Evolutionary conservation across 1,284 basidiomycete genomes (phyloP).

Genomic region (Xerocomus minutiporus): DNA sequence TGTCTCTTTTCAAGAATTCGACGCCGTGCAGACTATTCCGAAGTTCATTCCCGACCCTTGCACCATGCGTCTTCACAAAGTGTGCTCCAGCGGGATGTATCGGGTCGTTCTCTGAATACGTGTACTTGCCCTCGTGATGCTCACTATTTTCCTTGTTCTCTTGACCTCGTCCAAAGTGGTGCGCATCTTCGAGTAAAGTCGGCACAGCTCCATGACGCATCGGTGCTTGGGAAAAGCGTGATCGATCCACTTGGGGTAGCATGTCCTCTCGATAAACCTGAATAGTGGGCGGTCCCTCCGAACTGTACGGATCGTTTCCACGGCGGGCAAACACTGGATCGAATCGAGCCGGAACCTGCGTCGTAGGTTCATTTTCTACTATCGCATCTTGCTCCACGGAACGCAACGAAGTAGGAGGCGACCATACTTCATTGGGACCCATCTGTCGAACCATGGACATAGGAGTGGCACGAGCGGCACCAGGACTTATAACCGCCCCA

Average conservation of each 20-base stretch:
- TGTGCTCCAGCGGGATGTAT: constrained; percentile 33
- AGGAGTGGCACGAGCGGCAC: constrained; percentile 8
- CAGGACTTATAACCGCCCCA: constrained; percentile 13
- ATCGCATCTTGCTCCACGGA: constrained; percentile 40
- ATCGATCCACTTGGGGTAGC: constrained; percentile 12
- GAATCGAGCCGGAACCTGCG: constrained; percentile 40
- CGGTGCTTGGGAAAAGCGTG: constrained; percentile 11
- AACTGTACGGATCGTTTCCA: constrained; percentile 9
- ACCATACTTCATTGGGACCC: constrained; percentile 10
- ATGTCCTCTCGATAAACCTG: constrained; percentile 14
- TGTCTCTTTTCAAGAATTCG: constrained; percentile 33
- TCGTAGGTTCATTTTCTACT: constrained; percentile 35
- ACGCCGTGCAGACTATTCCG: constrained; percentile 42
- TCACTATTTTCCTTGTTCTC: constrained; percentile 54
- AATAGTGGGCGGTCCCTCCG: constrained; percentile 7
- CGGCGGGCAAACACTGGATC: constrained; percentile 35
- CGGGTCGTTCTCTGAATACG: constrained; percentile 21
- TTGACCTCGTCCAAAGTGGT: constrained; percentile 20
- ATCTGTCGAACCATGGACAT: constrained; percentile 6
- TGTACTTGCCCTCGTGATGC: constrained; percentile 5
- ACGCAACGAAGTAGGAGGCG: constrained; percentile 37
- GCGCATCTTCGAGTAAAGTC: constrained; percentile 15
- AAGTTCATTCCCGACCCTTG: constrained; percentile 46
- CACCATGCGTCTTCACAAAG: constrained; percentile 38
- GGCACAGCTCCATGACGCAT: constrained; percentile 9